phyloP scores from a whole-genome alignment of 2,329 filamentous ascomycete species.

The Nemania sp. region DNA sequence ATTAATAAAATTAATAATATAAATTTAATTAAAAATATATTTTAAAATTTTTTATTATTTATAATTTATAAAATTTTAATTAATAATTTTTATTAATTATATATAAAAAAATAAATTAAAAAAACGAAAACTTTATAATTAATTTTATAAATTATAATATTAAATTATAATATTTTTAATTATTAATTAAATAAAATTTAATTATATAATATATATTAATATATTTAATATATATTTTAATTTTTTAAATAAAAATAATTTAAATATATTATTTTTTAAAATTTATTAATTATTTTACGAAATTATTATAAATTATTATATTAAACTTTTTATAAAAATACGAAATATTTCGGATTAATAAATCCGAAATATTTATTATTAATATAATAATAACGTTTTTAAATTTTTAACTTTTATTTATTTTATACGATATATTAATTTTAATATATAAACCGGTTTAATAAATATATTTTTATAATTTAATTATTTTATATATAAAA shows the following conservation, averaged over 20 bases:
- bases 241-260: not conserved
- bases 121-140: not conserved
- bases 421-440: no score
- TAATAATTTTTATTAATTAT: not conserved
- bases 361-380: no score
- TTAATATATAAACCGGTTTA: no score
- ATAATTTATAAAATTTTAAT: not conserved
- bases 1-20: not conserved
- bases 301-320: not conserved
- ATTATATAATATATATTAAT: not conserved
- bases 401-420: no score
- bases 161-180: not conserved
- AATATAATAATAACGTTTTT: no score
- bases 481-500: no score
- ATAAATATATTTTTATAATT: no score
- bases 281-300: not conserved
- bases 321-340: no score
- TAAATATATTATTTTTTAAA: not conserved
- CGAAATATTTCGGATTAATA: no score
- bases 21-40: not conserved
- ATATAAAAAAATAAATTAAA: no score
- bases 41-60: not conserved
- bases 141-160: not conserved
- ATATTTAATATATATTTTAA: not conserved
- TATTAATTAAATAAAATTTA: not conserved